These are phyloP conservation scores for Triticum aestivum DNA, from an alignment of 176 grass and related monocot genomes.

Conservation along the genomic window DNA sequence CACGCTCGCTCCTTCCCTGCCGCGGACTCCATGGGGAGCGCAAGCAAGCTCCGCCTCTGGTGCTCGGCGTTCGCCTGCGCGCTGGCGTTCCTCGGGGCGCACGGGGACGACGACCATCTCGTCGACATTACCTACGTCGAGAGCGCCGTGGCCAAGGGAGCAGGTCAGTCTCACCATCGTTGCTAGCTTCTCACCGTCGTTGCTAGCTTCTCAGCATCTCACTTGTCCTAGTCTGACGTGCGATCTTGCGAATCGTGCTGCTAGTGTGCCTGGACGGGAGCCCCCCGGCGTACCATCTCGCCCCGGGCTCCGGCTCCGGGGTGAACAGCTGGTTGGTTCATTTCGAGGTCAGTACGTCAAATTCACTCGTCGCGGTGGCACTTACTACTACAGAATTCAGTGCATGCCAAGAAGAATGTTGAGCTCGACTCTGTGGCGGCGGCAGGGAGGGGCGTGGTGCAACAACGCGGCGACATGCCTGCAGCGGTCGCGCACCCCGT, in stretches of 20 bases:
- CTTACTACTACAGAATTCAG: neutral
- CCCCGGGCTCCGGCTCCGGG: conserved; percentile 76
- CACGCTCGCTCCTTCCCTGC: neutral
- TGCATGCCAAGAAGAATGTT: neutral
- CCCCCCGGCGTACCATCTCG: conserved; percentile 69
- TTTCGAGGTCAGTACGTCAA: conserved; percentile 44
- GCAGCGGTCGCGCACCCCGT: conserved; percentile 39
- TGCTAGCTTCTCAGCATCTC: neutral
- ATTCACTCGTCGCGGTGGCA: neutral
- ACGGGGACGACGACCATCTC: conserved; percentile 13
- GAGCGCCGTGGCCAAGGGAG: conserved; percentile 68
- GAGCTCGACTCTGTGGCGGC: neutral
- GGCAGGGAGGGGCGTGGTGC: conserved; percentile 95
- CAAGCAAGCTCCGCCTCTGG: neutral
- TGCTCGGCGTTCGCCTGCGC: conserved; percentile 34
- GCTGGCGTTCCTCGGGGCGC: conserved; percentile 20
- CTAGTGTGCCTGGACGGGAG: conserved; percentile 87
- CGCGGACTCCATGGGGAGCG: conserved; percentile 11
- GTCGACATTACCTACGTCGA: conserved; percentile 62
- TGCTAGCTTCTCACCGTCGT: neutral
- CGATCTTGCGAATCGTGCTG: neutral
- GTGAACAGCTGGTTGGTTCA: conserved; percentile 74
- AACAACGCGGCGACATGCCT: conserved; percentile 54
- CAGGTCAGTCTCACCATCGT: conserved; percentile 30
- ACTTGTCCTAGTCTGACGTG: neutral